Percentiles rank a stretch among this genome's conserved stretches.
Evolutionary conservation across 768 basidiomycete species (phyloP).

Genomic region (Imleria badia): DNA sequence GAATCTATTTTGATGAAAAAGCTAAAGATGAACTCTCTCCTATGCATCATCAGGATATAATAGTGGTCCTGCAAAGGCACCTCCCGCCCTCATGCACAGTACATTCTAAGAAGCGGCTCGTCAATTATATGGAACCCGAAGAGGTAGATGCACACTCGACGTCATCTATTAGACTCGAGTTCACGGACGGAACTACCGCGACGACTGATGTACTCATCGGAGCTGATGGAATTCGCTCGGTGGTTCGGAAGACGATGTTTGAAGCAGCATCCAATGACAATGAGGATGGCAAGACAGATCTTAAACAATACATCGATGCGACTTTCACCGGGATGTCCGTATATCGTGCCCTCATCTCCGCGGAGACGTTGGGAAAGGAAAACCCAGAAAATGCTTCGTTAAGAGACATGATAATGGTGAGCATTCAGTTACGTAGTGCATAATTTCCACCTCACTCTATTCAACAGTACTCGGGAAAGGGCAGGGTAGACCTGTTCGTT

Average conservation of each 20-base stretch:
- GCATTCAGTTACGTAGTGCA: neutral
- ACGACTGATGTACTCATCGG: conserved; percentile 45
- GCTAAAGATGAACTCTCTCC: conserved; percentile 4
- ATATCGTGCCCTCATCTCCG: conserved; percentile 40
- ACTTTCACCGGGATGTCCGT: conserved; percentile 42
- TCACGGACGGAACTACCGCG: conserved; percentile 17
- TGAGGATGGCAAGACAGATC: neutral
- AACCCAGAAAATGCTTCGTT: conserved; percentile 26
- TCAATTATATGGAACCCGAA: conserved; percentile 8
- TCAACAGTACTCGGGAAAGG: conserved; percentile 13
- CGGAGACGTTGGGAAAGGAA: conserved; percentile 28
- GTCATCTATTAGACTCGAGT: conserved; percentile 8
- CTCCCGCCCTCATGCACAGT: conserved; percentile 20
- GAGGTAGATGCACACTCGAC: conserved; percentile 28
- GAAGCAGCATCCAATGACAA: conserved; percentile 10
- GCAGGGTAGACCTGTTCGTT: neutral
- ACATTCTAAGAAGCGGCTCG: conserved; percentile 19
- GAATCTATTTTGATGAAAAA: neutral
- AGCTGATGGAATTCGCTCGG: conserved; percentile 43
- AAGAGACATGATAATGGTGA: conserved; percentile 19
- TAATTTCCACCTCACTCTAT: conserved; percentile 5
- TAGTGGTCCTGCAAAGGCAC: conserved; percentile 15
- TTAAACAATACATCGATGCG: conserved; percentile 25
- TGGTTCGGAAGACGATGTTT: conserved; percentile 26
- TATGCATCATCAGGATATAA: conserved; percentile 26